Base-by-base conservation (phyloP, 1,284 basidiomycete species). In the Clitocybe nebularis region DNA sequence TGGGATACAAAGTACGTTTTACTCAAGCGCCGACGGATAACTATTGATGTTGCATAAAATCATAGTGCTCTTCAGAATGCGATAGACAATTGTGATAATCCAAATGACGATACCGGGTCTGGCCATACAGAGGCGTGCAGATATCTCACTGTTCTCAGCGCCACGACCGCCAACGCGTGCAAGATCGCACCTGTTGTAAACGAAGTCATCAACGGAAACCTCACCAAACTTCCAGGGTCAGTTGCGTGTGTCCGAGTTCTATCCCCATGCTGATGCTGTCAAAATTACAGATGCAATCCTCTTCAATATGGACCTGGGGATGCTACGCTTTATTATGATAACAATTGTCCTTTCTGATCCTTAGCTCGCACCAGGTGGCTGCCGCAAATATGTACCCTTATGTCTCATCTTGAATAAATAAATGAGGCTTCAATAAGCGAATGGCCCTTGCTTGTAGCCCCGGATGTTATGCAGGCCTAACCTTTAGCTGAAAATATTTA, bases 71-170 rank as follows among this genome's bases (percentile, higher is more conserved):
- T 75, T 10, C 72, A 76, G 52, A 63, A 63, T 28, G 72, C 73
- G n/a, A 74, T 76, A 45, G 66, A 75, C 53, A 49, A 67, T 19
- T 77, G 75, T 58, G 63, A 71, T 50, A 63, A 68, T 41, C 58
- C 64, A 14, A 64, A 61, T 25, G 59, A 66, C 43, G 53, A 60
- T 7, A 70, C 67, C 1, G 59, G 56, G 19, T 45, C 17, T 49
- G 64, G 63, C 13, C 56, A 67, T 11, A 66, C 72, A 2, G 67
- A 68, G 36, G 64, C 68, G 3, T 77, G 75, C 59, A 47, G 55
- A 17, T 66, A 58, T 54, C 55, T 69, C 29, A 66, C 56, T 11
- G 60, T 70, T 3, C 36, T 48, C 6, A 43, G 49, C 5, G 55
- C 60, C 2, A 36, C 51, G 9, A 43, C 42, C 9, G 60, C 57